Evolutionary conservation across 495 filamentous ascomycete species (phyloP).

Genomic region (Neurospora hispaniola): DNA sequence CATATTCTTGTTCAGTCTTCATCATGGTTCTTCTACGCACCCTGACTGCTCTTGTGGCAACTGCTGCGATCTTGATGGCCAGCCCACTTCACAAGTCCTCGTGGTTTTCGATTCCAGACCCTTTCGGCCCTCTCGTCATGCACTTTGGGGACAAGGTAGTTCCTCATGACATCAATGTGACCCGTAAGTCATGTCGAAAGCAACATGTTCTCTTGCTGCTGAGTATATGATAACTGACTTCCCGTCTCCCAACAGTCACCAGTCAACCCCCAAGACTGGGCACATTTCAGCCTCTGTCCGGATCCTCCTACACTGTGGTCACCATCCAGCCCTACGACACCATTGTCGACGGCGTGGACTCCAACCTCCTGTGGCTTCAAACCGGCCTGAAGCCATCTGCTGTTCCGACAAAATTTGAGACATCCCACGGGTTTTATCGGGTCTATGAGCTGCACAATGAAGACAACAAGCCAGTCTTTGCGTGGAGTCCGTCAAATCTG

Average conservation of each 20-base stretch:
- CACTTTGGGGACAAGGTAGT: not conserved
- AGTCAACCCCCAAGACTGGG: slow-evolving; percentile 12
- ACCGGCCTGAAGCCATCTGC: slow-evolving; percentile 27
- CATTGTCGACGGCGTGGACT: slow-evolving; percentile 36
- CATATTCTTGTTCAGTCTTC: not conserved
- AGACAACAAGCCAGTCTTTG: not conserved
- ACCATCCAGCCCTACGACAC: slow-evolving; percentile 21
- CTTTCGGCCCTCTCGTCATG: not conserved
- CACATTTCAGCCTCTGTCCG: slow-evolving; percentile 16
- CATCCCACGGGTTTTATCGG: not conserved
- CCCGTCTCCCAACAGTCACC: slow-evolving; percentile 3
- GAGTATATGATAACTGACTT: not conserved
- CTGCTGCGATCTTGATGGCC: slow-evolving; percentile 20
- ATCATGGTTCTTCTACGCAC: slow-evolving; percentile 23
- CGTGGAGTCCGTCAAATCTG: not conserved
- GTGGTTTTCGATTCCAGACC: not conserved
- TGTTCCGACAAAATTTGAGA: slow-evolving; percentile 18
- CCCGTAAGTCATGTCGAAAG: not conserved
- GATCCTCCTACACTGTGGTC: slow-evolving; percentile 22
- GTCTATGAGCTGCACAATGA: not conserved
- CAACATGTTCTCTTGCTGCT: not conserved
- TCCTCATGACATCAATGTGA: not conserved
- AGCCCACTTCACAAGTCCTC: slow-evolving; percentile 27
- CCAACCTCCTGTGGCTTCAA: slow-evolving; percentile 35
- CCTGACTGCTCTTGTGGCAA: slow-evolving; percentile 18